Base-by-base conservation (phyloP, 2,329 filamentous ascomycete genomes). In the Trichophyton schoenleinii region DNA sequence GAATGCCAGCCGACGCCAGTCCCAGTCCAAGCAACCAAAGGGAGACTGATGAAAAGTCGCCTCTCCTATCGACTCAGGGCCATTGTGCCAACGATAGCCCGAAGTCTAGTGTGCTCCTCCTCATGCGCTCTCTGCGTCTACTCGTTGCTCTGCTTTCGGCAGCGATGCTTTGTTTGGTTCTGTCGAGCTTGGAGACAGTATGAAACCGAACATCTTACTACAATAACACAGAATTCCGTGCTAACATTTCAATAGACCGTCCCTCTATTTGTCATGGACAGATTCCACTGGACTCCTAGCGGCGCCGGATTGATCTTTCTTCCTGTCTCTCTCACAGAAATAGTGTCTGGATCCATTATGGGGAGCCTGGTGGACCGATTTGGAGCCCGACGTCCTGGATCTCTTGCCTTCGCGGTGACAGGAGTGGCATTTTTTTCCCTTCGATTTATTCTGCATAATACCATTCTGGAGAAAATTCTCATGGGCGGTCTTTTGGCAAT, bases 381-480 rank as follows among this genome's bases (percentile, higher is more conserved):
- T 20, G 42, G 42, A 46, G 42, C 11, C 1, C n/a, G 42, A 15
- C 42, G 42, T 3, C 42, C 15, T 15, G 42, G 15, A 15, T n/a
- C 18, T 9, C 42, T 46, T 9, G 49, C 18, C 3, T 55, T 55
- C 18, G 7, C 9, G 3, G 7, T 55, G 11, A 64, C 66, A 3
- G 62, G 61, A n/a, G 36, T 61, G 5, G 60, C 62, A n/a, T 41
- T 68, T 9, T 61, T 67, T 36, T 63, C 69, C 11, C 63, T 68
- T 31, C 66, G 67, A 18, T 61, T 69, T 11, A 66, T 67, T 4
- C 61, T 63, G 5, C 55, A 60, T 15, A 62, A 65, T 15, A 61
- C 71, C 2, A 69, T 67, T 2, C 60, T 70, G 2, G 74, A 79
- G 28, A 72, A 80, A 20, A 70, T 77, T 13, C 22, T 55, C 11